phyloP scores from a whole-genome alignment of 1,284 basidiomycete genomes.

The Rhodotorula sp. region DNA sequence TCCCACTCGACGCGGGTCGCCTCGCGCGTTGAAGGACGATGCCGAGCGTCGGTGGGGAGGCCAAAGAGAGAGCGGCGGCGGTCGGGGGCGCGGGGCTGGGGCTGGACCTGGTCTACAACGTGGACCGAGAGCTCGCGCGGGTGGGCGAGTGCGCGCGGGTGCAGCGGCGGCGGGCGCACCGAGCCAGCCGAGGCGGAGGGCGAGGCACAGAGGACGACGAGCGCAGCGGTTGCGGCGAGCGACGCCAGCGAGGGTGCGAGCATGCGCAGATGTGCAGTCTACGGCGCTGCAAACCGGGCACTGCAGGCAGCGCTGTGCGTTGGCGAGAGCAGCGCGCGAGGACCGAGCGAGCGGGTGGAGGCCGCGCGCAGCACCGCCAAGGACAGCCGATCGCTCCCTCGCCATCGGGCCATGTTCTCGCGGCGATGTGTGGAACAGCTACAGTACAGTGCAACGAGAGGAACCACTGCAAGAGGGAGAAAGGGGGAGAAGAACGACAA shows the following conservation, averaged over 20 bases:
- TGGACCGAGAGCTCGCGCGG: constrained; percentile 6
- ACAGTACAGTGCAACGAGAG: too few relatives aligned
- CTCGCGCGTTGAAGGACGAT: background rate
- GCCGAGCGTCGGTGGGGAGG: background rate
- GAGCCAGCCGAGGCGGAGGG: constrained; percentile 8
- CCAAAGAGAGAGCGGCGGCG: background rate
- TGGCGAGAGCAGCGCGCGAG: too few relatives aligned
- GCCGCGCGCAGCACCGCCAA: too few relatives aligned
- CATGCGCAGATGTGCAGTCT: too few relatives aligned
- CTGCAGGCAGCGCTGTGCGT: too few relatives aligned
- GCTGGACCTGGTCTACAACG: constrained; percentile 13
- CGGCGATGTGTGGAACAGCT: too few relatives aligned
- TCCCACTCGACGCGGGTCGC: constrained; percentile 21
- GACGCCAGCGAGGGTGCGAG: background rate
- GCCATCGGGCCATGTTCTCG: too few relatives aligned
- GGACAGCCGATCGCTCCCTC: too few relatives aligned
- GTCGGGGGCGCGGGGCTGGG: background rate
- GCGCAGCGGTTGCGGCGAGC: background rate
- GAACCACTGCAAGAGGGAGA: background rate
- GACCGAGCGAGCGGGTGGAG: too few relatives aligned
- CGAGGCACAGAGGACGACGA: background rate
- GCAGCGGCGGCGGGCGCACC: constrained; percentile 18
- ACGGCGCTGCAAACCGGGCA: too few relatives aligned
- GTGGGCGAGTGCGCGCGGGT: constrained; percentile 23
- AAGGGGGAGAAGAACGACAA: background rate